A percentile compares a stretch with the other conserved stretches of the same genome.
phyloP scores from a whole-genome alignment of 2,329 filamentous ascomycete species.

The Blastomyces parvus region DNA sequence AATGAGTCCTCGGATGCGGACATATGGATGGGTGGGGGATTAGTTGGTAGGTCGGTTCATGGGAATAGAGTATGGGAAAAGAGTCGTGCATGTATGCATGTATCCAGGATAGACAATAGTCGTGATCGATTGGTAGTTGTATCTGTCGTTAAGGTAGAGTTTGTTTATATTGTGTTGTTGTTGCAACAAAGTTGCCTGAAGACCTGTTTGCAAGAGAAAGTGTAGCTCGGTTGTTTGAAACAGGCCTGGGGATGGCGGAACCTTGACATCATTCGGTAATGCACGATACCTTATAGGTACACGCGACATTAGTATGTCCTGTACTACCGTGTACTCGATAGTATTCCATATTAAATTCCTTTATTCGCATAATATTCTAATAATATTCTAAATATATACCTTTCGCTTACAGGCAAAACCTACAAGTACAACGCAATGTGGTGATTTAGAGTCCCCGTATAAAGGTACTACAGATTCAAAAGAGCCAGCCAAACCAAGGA shows the following conservation, averaged over 20 bases:
- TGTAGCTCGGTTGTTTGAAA: background rate
- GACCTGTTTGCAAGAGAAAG: background rate
- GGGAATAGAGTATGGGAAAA: background rate
- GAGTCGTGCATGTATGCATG: background rate
- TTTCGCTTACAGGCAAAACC: background rate
- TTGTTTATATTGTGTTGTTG: background rate
- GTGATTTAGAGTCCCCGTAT: background rate
- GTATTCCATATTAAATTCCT: background rate
- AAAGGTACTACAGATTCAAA: background rate
- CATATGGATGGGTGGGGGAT: background rate
- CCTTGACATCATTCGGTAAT: background rate
- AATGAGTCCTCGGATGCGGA: background rate
- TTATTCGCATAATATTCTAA: no score
- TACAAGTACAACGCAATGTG: background rate
- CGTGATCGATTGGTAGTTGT: background rate
- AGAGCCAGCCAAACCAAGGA: background rate
- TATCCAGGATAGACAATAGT: background rate
- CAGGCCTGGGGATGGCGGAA: background rate
- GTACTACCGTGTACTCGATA: background rate
- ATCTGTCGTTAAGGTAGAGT: background rate
- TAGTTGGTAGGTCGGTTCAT: background rate
- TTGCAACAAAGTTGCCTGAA: no score
- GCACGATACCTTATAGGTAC: background rate
- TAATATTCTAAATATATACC: background rate
- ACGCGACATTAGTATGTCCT: background rate